Conservation (phyloP, 805 yeast genomes). For the Starmerella vaccinii region DNA sequence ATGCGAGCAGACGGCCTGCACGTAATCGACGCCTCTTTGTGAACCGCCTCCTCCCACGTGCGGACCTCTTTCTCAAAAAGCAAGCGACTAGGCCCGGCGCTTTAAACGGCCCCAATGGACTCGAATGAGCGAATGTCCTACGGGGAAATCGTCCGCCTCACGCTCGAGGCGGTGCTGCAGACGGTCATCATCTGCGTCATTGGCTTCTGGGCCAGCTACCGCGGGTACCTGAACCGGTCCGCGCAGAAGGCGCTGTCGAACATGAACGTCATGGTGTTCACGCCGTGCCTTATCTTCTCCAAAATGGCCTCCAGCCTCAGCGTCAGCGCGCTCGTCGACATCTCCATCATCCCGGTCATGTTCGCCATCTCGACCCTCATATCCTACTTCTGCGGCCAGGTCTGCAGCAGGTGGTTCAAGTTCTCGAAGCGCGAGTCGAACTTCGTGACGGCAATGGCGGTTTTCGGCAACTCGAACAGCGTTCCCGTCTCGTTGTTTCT, state of each 20-base stretch:
- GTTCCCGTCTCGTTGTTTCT: conserved; percentile 82
- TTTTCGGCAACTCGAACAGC: conserved; percentile 91
- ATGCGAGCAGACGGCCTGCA: conserved; percentile 1
- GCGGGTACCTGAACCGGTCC: conserved; percentile 54
- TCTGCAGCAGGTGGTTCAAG: conserved; percentile 43
- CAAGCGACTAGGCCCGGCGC: neutral
- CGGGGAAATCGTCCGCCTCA: conserved; percentile 44
- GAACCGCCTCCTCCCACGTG: neutral
- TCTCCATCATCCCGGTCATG: conserved; percentile 73
- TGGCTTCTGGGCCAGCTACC: conserved; percentile 74
- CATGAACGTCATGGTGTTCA: conserved; percentile 81
- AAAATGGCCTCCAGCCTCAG: conserved; percentile 62
- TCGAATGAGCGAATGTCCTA: conserved; percentile 25
- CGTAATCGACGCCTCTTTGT: neutral
- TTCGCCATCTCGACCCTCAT: conserved; percentile 74
- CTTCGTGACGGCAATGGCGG: conserved; percentile 94
- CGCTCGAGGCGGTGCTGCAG: conserved; percentile 84
- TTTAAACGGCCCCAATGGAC: neutral
- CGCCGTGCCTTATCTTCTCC: conserved; percentile 88
- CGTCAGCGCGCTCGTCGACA: conserved; percentile 64
- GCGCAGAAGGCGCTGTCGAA: conserved; percentile 71
- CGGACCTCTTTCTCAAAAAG: neutral
- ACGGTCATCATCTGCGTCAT: conserved; percentile 77
- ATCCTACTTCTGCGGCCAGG: conserved; percentile 52
- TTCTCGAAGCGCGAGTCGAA: conserved; percentile 70